A percentile compares a stretch with the other conserved stretches of the same genome.
Conservation (phyloP, 2,329 filamentous ascomycete species). For the Fusarium neocosmosporiellum region DNA sequence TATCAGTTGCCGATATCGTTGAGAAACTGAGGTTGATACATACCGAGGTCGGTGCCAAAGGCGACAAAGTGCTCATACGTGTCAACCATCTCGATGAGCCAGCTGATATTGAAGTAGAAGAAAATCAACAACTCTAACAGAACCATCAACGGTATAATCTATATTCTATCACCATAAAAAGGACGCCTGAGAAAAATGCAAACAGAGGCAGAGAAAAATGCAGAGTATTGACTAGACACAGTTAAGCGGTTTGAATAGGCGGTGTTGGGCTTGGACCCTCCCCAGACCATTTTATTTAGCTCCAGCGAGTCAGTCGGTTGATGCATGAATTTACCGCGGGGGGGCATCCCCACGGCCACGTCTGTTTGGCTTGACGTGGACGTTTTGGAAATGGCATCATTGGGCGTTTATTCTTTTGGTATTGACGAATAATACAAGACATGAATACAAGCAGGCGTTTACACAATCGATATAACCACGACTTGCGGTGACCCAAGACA, state of each 20-base stretch:
- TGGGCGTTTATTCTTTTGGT: background rate
- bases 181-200: conserved; percentile 8
- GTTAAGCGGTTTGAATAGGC: conserved; percentile 35
- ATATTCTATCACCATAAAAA: background rate
- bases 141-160: background rate
- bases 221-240: conserved; percentile 19
- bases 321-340: conserved; percentile 21
- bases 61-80: conserved; percentile 51
- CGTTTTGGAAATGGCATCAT: conserved; percentile 3
- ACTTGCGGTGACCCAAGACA: background rate
- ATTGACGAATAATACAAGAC: background rate
- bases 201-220: conserved; percentile 14
- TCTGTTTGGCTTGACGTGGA: conserved; percentile 3
- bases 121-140: background rate
- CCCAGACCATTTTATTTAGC: conserved; percentile 10
- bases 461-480: background rate
- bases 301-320: conserved; percentile 1
- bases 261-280: conserved; percentile 23
- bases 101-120: background rate
- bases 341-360: conserved; percentile 1
- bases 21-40: conserved; percentile 27
- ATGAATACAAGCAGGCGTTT: background rate
- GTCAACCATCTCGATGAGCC: conserved; percentile 39
- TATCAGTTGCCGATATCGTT: conserved; percentile 29
- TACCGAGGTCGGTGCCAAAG: conserved; percentile 62